Conservation (phyloP, 202 grass and related monocot species). For the Tripidium arundinaceum region DNA sequence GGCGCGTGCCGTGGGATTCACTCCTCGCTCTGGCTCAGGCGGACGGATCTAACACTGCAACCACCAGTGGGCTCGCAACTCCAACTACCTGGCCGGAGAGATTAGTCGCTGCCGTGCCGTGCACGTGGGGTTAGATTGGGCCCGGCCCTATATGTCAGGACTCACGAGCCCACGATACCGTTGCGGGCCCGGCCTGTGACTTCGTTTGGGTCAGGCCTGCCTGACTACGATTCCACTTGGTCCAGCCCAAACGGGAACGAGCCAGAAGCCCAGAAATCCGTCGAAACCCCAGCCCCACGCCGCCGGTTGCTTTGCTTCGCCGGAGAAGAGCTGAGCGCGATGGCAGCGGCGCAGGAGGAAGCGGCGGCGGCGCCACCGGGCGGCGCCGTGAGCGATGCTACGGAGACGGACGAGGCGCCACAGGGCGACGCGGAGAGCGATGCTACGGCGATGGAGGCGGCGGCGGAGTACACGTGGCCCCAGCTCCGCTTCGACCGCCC, state of each 20-base stretch:
- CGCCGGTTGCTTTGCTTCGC: slow-evolving; percentile 8
- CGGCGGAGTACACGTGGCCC: slow-evolving; percentile 44
- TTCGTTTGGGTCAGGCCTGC: not conserved
- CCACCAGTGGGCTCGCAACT: slow-evolving; percentile 25
- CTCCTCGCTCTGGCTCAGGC: slow-evolving; percentile 8
- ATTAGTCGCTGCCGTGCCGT: slow-evolving; percentile 3
- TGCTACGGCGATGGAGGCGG: not conserved
- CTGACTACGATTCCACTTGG: not conserved
- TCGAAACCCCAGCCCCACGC: slow-evolving; percentile 29
- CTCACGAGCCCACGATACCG: not conserved
- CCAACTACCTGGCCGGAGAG: not conserved
- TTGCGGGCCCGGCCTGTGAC: not conserved
- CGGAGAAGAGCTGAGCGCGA: slow-evolving; percentile 17
- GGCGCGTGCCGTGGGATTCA: slow-evolving; percentile 35
- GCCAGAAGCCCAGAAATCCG: slow-evolving; percentile 10
- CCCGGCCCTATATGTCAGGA: not conserved
- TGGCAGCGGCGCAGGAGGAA: slow-evolving; percentile 22
- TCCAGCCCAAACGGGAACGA: not conserved
- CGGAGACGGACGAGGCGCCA: not conserved
- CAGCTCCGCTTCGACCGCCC: slow-evolving; percentile 57
- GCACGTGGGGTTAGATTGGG: slow-evolving; percentile 1
- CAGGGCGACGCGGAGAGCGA: not conserved
- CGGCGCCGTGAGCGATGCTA: not conserved
- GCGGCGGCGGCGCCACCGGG: not conserved
- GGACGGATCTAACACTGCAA: slow-evolving; percentile 55